These are phyloP conservation scores for Chlamydomonas schloesseri DNA, from an alignment of 139 green algal genomes.

Conservation along the genomic window DNA sequence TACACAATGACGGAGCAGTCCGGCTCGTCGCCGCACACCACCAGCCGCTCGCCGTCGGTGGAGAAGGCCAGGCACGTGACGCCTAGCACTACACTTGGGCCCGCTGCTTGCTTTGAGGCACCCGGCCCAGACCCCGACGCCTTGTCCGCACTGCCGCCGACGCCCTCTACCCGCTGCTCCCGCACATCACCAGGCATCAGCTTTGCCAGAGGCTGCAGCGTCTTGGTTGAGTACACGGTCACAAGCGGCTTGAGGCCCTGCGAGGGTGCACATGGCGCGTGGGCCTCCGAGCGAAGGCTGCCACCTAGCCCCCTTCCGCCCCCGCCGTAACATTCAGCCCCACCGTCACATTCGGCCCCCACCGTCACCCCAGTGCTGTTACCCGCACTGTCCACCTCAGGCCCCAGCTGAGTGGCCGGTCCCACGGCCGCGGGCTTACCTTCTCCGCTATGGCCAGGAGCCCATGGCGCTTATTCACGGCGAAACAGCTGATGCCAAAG, in stretches of 20 bases:
- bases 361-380: too few relatives aligned
- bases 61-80: constrained; percentile 48
- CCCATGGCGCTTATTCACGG: constrained; percentile 19
- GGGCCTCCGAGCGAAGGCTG: too few relatives aligned
- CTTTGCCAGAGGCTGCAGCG: background rate
- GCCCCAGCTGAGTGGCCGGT: too few relatives aligned
- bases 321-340: too few relatives aligned
- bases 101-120: background rate
- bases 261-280: too few relatives aligned
- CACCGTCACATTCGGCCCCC: too few relatives aligned
- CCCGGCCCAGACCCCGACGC: background rate
- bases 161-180: too few relatives aligned
- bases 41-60: constrained; percentile 49
- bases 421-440: too few relatives aligned
- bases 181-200: background rate
- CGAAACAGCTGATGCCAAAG: constrained; percentile 46
- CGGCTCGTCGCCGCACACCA: constrained; percentile 50
- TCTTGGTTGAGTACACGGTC: constrained; percentile 20
- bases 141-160: too few relatives aligned
- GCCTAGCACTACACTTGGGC: constrained; percentile 1
- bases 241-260: constrained; percentile 39
- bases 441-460: constrained; percentile 44
- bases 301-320: too few relatives aligned
- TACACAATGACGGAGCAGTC: constrained; percentile 45
- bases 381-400: too few relatives aligned